Percentiles rank a stretch among this genome's conserved stretches.
Conservation (phyloP, 805 yeast genomes). For the Metschnikowia koreensis region DNA sequence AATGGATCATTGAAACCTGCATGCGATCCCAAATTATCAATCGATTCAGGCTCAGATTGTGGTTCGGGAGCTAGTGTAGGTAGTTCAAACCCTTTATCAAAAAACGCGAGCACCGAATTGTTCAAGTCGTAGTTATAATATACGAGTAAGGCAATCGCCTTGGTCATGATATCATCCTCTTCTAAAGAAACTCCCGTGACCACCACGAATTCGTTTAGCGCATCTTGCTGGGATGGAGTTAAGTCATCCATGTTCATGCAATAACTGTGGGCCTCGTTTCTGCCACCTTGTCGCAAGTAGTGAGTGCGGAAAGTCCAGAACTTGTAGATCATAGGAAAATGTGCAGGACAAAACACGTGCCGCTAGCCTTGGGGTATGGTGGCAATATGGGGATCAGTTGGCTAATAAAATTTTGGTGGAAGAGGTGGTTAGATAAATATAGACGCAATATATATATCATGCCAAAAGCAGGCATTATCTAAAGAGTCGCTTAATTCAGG, state of each 20-base stretch:
- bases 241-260: conserved; percentile 10
- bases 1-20: not conserved
- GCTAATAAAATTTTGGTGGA: too few species aligned
- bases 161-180: conserved; percentile 11
- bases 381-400: too few species aligned
- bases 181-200: conserved; percentile 16
- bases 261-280: not conserved
- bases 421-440: too few species aligned
- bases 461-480: too few species aligned
- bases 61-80: conserved; percentile 6
- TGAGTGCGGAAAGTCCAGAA: not conserved
- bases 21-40: not conserved
- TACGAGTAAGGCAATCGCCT: conserved; percentile 15
- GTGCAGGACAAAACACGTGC: not conserved
- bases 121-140: conserved; percentile 54
- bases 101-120: conserved; percentile 57
- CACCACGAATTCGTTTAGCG: conserved; percentile 15
- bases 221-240: conserved; percentile 10
- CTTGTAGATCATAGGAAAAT: not conserved
- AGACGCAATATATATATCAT: too few species aligned
- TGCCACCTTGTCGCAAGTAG: not conserved
- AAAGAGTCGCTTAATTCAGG: too few species aligned
- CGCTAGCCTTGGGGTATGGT: not conserved
- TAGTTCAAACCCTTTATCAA: conserved; percentile 48
- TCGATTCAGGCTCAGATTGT: not conserved